Percentiles rank a stretch among this genome's conserved stretches.
Evolutionary conservation across 1,139 yeast species (phyloP).

Genomic region (Cylindricascospora bacillispora): DNA sequence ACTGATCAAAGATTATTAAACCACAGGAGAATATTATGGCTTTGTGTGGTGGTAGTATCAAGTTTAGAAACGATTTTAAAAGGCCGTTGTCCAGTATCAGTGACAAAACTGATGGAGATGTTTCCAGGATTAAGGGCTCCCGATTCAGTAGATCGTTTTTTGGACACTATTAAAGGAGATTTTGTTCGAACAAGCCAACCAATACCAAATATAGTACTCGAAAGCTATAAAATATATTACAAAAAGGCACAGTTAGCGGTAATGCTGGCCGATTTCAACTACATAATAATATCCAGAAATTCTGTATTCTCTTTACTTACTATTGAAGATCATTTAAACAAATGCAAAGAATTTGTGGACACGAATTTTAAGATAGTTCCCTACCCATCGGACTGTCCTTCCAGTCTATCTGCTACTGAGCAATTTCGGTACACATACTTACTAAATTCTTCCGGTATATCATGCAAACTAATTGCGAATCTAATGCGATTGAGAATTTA

Average conservation of each 20-base stretch:
- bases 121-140: constrained; percentile 12
- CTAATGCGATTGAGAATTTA: constrained; percentile 17
- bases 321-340: constrained; percentile 10
- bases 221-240: constrained; percentile 13
- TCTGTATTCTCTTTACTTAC: constrained; percentile 9
- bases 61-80: constrained; percentile 19
- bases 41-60: constrained; percentile 14
- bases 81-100: constrained; percentile 14
- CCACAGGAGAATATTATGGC: constrained; percentile 21
- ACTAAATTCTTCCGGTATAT: constrained; percentile 12
- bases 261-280: constrained; percentile 15
- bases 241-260: constrained; percentile 16
- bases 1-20: constrained; percentile 15
- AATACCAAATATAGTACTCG: constrained; percentile 5
- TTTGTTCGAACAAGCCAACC: too few relatives aligned
- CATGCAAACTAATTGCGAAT: constrained; percentile 13
- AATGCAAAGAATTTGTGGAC: constrained; percentile 8
- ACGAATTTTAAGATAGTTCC: constrained; percentile 7
- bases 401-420: constrained; percentile 3
- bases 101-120: constrained; percentile 9
- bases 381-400: too few relatives aligned
- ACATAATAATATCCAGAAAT: constrained; percentile 11
- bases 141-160: constrained; percentile 10
- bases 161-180: constrained; percentile 15
- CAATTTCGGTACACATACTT: not conserved